These are phyloP conservation scores for Boletus semigastroideus DNA, from an alignment of 1,284 basidiomycete genomes.

Conservation along the genomic window DNA sequence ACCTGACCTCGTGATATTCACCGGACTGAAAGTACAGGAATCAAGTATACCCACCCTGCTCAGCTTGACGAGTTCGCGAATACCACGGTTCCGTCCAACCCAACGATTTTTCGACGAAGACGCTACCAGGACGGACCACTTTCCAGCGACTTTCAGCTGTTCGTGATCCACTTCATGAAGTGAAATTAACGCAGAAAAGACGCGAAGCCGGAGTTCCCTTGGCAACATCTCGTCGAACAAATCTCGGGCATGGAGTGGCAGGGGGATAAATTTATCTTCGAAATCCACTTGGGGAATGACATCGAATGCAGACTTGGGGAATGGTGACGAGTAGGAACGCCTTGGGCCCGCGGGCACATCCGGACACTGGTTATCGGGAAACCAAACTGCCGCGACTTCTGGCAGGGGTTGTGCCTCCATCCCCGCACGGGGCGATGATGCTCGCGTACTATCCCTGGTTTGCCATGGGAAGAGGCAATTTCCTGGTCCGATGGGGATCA, in stretches of 20 bases:
- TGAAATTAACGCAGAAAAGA: conserved; percentile 55
- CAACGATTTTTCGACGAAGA: conserved; percentile 58
- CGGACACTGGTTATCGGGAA: conserved; percentile 7
- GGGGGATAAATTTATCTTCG: conserved; percentile 49
- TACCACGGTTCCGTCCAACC: conserved; percentile 69
- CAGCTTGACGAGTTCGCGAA: conserved; percentile 77
- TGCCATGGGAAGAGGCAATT: conserved; percentile 47
- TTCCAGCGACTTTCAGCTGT: conserved; percentile 39
- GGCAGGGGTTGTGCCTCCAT: conserved; percentile 23
- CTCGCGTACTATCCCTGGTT: conserved; percentile 31
- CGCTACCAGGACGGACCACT: conserved; percentile 61
- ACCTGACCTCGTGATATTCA: conserved; percentile 52
- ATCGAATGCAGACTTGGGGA: conserved; percentile 58
- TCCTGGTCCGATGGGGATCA: conserved; percentile 29
- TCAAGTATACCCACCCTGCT: conserved; percentile 61
- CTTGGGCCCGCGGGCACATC: conserved; percentile 33
- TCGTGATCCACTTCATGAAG: conserved; percentile 56
- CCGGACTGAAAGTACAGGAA: conserved; percentile 18
- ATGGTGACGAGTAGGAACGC: conserved; percentile 62
- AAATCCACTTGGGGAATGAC: conserved; percentile 44
- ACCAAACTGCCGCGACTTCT: conserved; percentile 16
- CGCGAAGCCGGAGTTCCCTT: conserved; percentile 68
- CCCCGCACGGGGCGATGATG: conserved; percentile 30
- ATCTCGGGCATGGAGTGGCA: conserved; percentile 46
- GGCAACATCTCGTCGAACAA: conserved; percentile 71